Evolutionary conservation across 352 stramenopile species (phyloP), one percentile per base, ranked within the genome.

Genomic region (Globisporangium lucens): DNA sequence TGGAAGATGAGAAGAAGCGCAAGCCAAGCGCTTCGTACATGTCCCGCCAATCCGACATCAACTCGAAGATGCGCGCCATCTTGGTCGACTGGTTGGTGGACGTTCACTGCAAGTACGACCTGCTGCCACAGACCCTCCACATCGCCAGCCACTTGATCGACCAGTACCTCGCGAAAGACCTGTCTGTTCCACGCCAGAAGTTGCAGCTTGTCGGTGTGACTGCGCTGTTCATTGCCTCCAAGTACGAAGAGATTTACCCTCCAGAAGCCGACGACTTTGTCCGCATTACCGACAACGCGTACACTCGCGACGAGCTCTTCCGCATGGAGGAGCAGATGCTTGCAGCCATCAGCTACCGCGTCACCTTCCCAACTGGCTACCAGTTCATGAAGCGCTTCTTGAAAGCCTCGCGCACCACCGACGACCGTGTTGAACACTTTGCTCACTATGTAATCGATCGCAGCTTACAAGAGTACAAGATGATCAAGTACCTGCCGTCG

Each of bases 71-170:
- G 98, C 89, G 98, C 53, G 91, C 97, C 22, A 99, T 99, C 63
- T 89, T 99, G 43, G 91, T 99, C 47, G 98, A 99, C 82, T 99
- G 98, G 98, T 89, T 99, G 38, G 94, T 99, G 7, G 89, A 95
- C 49, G 88, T 96, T 1, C 86, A 94, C 69, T 83, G 78, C 76
- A 94, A 95, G 76, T 96, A 94, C 68, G 76, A 83, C 29, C 35
- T 96, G 53, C 67, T 89, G 22, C 77, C 83, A 1, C 85, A 95
- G 71, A 95, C 88, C 20, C 72, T 96, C 27, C 87, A 95, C 70
- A 89, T 96, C 65, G 86, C 87, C n/a, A 75, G 94, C 56, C 80
- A 90, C 38, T 71, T 96, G 36, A 87, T 97, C 55, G 89, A 97
- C 51, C 79, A 75, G 53, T 91, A 91, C 71, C 75, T 97, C 47